Evolutionary conservation across 192 early-diverging fungal species (phyloP).

Genomic region (Irineochytrium annulatum): DNA sequence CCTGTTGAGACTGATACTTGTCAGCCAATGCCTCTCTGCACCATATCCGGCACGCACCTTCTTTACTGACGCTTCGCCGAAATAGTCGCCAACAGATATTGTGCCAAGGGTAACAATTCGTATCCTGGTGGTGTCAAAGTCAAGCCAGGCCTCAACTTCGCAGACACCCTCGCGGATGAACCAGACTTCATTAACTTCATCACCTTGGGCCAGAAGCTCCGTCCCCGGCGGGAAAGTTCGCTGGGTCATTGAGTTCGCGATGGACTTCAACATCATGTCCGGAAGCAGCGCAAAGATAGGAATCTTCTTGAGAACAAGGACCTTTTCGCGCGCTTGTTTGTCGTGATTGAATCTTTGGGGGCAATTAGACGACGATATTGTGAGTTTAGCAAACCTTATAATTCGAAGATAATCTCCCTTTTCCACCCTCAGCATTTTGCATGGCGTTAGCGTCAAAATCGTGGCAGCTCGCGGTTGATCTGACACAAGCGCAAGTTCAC

Average conservation of each 20-base stretch:
- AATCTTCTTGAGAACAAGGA: constrained; percentile 33
- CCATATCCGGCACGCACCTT: not conserved
- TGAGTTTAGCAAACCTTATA: constrained; percentile 20
- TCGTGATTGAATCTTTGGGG: constrained; percentile 34
- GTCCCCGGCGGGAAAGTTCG: not conserved
- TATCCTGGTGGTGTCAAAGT: not conserved
- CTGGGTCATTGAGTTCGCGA: constrained; percentile 27
- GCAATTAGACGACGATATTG: not conserved
- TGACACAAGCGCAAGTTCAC: constrained; percentile 33
- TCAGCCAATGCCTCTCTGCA: not conserved
- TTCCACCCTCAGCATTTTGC: constrained; percentile 29
- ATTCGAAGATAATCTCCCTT: constrained; percentile 40
- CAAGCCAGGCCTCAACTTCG: constrained; percentile 1
- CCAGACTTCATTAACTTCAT: constrained; percentile 12
- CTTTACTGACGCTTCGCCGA: constrained; percentile 22
- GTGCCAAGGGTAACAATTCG: constrained; percentile 8
- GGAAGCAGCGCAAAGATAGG: constrained; percentile 17
- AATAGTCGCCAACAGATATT: constrained; percentile 23
- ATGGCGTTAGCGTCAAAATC: constrained; percentile 24
- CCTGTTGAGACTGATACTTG: not conserved
- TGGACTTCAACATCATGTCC: constrained; percentile 9
- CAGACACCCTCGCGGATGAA: constrained; percentile 13
- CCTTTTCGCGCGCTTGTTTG: constrained; percentile 38
- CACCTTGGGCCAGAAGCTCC: constrained; percentile 3
- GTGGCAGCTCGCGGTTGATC: constrained; percentile 33